Conservation (phyloP, 1,284 basidiomycete genomes). For the Sporisorium exsertum region DNA sequence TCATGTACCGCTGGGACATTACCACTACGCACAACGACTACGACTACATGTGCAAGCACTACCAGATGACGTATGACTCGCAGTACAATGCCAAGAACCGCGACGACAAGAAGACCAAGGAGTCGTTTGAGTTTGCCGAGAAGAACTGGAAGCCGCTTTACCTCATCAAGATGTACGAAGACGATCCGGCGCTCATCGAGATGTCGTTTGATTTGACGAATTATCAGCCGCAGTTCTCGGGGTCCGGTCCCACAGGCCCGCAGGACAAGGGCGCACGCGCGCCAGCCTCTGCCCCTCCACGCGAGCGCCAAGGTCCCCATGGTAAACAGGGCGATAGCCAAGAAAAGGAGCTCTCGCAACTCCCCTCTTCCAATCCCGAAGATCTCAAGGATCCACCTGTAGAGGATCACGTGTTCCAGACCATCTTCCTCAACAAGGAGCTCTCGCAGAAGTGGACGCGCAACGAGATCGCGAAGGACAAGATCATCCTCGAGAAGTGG, state of each 20-base stretch:
- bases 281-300: conserved; percentile 40
- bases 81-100: conserved; percentile 68
- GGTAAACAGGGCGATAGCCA: conserved; percentile 48
- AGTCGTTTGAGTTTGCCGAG: conserved; percentile 71
- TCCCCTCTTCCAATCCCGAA: conserved; percentile 24
- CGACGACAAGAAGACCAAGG: conserved; percentile 69
- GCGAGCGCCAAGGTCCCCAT: conserved; percentile 46
- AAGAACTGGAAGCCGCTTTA: conserved; percentile 72
- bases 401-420: conserved; percentile 75
- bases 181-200: conserved; percentile 75
- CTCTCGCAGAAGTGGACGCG: conserved; percentile 74
- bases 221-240: conserved; percentile 74
- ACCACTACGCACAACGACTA: conserved; percentile 76
- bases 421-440: conserved; percentile 76
- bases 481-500: conserved; percentile 75
- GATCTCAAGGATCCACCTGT: conserved; percentile 62
- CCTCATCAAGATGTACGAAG: conserved; percentile 75
- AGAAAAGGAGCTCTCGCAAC: conserved; percentile 29
- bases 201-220: conserved; percentile 75
- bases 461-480: conserved; percentile 73
- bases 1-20: conserved; percentile 74
- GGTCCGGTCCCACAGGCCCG: conserved; percentile 44
- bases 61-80: conserved; percentile 67
- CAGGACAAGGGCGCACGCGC: conserved; percentile 25
- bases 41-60: conserved; percentile 74